These are phyloP conservation scores for Phyllosticta citribraziliensis DNA, from an alignment of 2,329 filamentous ascomycete species.

Conservation along the genomic window DNA sequence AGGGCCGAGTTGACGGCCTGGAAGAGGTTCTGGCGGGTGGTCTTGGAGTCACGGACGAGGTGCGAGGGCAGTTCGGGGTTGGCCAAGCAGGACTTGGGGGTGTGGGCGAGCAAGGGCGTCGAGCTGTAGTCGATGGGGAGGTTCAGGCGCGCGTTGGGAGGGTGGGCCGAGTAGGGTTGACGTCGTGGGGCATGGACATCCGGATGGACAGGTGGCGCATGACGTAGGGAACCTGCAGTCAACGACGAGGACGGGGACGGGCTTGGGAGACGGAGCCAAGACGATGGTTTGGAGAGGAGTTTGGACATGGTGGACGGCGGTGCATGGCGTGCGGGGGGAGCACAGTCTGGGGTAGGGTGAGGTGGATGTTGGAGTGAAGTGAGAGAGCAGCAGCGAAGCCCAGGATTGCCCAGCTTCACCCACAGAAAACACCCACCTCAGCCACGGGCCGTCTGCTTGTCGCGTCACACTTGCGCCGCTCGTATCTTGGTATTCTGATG, in stretches of 20 bases:
- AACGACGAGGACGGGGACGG: neutral
- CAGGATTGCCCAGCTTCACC: too few species aligned
- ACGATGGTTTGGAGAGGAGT: neutral
- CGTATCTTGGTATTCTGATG: neutral
- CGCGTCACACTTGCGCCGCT: neutral
- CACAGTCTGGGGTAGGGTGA: constrained; percentile 7
- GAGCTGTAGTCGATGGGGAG: constrained; percentile 77
- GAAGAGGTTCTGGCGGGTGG: constrained; percentile 72
- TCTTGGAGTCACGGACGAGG: constrained; percentile 49
- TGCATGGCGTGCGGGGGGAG: neutral
- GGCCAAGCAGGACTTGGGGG: constrained; percentile 58
- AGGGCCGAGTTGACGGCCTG: constrained; percentile 89
- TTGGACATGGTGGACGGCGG: neutral
- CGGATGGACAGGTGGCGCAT: neutral
- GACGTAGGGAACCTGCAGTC: neutral
- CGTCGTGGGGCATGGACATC: neutral
- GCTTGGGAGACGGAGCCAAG: neutral
- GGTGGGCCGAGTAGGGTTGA: constrained; percentile 37
- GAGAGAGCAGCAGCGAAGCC: neutral
- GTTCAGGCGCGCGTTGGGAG: constrained; percentile 57
- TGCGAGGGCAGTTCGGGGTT: constrained; percentile 58
- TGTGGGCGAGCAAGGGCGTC: constrained; percentile 73
- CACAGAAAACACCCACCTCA: neutral
- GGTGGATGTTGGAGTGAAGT: neutral
- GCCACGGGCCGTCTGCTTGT: neutral